These are phyloP conservation scores for Piper longum DNA, from an alignment of 164 flowering plant genomes.

Conservation along the genomic window DNA sequence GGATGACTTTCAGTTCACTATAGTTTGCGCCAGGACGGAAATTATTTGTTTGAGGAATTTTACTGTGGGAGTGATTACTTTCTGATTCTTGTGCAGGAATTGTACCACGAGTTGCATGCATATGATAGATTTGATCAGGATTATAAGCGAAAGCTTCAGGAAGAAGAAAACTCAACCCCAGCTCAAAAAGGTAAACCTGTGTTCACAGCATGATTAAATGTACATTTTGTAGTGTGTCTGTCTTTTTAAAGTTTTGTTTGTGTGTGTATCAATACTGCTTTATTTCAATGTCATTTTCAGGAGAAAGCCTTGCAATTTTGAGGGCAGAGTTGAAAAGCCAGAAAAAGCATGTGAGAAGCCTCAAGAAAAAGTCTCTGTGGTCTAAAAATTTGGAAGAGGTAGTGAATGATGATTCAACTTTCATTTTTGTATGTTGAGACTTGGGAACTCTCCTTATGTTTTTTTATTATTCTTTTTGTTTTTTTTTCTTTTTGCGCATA, in stretches of 20 bases:
- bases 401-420: not conserved
- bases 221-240: not conserved
- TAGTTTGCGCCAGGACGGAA: not conserved
- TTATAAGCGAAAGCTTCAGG: slow-evolving; percentile 66
- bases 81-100: slow-evolving; percentile 43
- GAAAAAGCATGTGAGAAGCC: slow-evolving; percentile 69
- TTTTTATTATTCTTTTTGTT: too few species aligned
- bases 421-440: too few species aligned
- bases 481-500: not conserved
- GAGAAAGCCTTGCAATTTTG: slow-evolving; percentile 75
- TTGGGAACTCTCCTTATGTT: not conserved
- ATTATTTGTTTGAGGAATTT: not conserved
- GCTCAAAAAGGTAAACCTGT: slow-evolving; percentile 44
- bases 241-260: not conserved
- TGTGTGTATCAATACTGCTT: not conserved
- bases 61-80: not conserved
- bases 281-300: slow-evolving; percentile 19
- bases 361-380: slow-evolving; percentile 96
- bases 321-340: slow-evolving; percentile 82
- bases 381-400: slow-evolving; percentile 96
- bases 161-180: slow-evolving; percentile 56
- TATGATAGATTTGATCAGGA: slow-evolving; percentile 90
- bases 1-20: not conserved
- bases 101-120: slow-evolving; percentile 84
- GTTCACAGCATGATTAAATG: not conserved